Conservation (phyloP, 768 basidiomycete species). For the Sistotremastrum niveocremeum region DNA sequence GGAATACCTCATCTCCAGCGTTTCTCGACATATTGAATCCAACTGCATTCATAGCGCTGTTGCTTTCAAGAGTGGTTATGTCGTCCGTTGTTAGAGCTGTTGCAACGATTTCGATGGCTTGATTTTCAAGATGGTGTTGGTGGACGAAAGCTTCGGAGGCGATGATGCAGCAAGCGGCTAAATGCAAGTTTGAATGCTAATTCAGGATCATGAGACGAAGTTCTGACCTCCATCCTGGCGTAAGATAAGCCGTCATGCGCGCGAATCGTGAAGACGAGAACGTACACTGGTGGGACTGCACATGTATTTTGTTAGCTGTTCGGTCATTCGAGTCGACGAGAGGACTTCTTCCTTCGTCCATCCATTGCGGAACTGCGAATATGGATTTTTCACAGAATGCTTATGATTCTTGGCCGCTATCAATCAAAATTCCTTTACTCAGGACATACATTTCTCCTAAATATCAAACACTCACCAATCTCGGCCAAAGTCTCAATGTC, state of each 20-base stretch:
- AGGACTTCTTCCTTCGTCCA: constrained; percentile 64
- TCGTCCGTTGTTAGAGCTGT: constrained; percentile 55
- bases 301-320: constrained; percentile 71
- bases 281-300: constrained; percentile 72
- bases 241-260: too few species aligned
- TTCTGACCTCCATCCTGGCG: too few species aligned
- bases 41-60: constrained; percentile 68
- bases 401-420: constrained; percentile 73
- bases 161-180: constrained; percentile 63
- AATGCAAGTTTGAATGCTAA: constrained; percentile 32
- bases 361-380: constrained; percentile 72
- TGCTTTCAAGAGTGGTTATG: constrained; percentile 46
- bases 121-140: constrained; percentile 60
- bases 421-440: not conserved
- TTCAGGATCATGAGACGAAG: not conserved
- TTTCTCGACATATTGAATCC: constrained; percentile 66
- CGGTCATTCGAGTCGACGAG: constrained; percentile 51
- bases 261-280: not conserved
- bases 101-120: constrained; percentile 72
- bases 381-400: constrained; percentile 73
- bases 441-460: not conserved
- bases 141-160: constrained; percentile 72
- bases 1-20: constrained; percentile 56
- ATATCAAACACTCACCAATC: constrained; percentile 41
- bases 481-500: constrained; percentile 53